phyloP scores from a whole-genome alignment of 2,329 filamentous ascomycete species.

The Penicillium sp. region DNA sequence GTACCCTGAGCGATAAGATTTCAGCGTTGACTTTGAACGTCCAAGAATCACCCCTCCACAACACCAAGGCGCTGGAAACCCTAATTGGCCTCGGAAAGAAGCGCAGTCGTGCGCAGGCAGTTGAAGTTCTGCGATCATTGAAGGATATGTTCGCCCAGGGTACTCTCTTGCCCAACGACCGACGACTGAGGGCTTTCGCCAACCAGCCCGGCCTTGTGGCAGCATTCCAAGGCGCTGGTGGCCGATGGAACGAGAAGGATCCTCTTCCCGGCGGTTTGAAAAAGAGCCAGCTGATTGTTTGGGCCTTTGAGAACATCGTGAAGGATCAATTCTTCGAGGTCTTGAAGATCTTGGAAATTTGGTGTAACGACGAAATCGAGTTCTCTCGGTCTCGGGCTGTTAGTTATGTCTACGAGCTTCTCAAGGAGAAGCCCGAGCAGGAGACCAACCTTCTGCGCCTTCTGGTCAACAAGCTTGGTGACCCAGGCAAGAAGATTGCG shows the following conservation, averaged over 20 bases:
- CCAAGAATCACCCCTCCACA: slow-evolving; percentile 95
- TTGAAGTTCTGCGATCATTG: slow-evolving; percentile 87
- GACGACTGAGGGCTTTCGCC: slow-evolving; percentile 77
- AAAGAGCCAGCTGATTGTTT: slow-evolving; percentile 76
- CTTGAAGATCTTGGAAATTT: slow-evolving; percentile 84
- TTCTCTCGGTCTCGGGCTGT: slow-evolving; percentile 86
- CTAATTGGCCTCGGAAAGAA: slow-evolving; percentile 84
- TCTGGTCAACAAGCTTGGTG: slow-evolving; percentile 94
- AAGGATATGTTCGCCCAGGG: slow-evolving; percentile 94
- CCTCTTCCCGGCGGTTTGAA: slow-evolving; percentile 73
- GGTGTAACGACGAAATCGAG: slow-evolving; percentile 94
- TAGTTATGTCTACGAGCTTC: slow-evolving; percentile 85
- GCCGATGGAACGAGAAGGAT: slow-evolving; percentile 69
- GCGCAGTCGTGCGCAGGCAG: slow-evolving; percentile 87
- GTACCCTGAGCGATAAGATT: slow-evolving; percentile 94
- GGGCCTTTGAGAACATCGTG: slow-evolving; percentile 93
- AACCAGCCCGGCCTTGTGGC: slow-evolving; percentile 76
- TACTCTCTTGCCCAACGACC: slow-evolving; percentile 76
- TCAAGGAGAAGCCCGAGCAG: slow-evolving; percentile 96
- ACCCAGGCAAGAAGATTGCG: slow-evolving; percentile 92
- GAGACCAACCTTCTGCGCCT: slow-evolving; percentile 90
- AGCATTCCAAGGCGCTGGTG: slow-evolving; percentile 64
- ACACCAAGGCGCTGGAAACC: slow-evolving; percentile 83
- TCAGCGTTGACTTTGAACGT: slow-evolving; percentile 91
- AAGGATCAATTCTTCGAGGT: slow-evolving; percentile 94